These are phyloP conservation scores for Pharnaceum exiguum DNA, from an alignment of 148 eudicot genomes.

Conservation along the genomic window DNA sequence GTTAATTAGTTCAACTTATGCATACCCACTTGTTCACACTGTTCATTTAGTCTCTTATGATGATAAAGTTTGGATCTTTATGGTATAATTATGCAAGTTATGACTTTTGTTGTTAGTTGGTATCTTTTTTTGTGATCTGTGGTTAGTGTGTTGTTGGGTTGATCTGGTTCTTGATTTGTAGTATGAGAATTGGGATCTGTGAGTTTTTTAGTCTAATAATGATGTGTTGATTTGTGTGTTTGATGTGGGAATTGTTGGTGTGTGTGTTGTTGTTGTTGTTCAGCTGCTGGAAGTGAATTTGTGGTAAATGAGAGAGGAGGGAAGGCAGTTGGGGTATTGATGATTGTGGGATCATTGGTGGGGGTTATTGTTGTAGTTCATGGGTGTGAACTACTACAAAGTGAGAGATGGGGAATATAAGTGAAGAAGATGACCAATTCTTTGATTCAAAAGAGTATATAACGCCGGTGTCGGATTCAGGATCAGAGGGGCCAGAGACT, in stretches of 20 bases:
- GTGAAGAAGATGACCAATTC: constrained; percentile 49
- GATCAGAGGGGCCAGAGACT: constrained; percentile 39
- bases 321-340: neutral
- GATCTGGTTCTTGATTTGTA: constrained; percentile 2
- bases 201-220: constrained; percentile 5
- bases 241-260: neutral
- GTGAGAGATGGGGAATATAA: constrained; percentile 22
- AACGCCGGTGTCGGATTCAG: constrained; percentile 53
- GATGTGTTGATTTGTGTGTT: neutral
- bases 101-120: no score
- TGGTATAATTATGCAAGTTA: no score
- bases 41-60: no score
- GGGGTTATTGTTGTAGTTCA: constrained; percentile 26
- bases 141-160: neutral
- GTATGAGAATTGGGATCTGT: constrained; percentile 21
- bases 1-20: no score
- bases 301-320: neutral
- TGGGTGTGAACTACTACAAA: constrained; percentile 20
- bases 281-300: constrained; percentile 1
- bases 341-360: constrained; percentile 15
- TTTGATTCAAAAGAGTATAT: constrained; percentile 65
- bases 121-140: neutral
- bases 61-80: no score
- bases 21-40: no score
- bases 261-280: neutral